A percentile compares a stretch with the other conserved stretches of the same genome.
phyloP scores from a whole-genome alignment of 257 asterid genomes.

The Coffea eugenioides region DNA sequence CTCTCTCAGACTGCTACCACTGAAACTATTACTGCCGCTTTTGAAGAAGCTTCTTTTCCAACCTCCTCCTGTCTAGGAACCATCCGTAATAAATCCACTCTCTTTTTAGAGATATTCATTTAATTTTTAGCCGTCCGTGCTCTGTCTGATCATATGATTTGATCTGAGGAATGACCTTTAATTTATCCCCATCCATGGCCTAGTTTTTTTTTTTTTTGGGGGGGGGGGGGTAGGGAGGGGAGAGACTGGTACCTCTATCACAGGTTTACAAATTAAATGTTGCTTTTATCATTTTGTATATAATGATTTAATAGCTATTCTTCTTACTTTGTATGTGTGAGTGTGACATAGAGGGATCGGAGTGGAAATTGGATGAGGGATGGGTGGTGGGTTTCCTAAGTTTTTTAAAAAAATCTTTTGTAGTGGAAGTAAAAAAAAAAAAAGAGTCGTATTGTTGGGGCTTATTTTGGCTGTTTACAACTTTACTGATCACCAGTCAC shows the following conservation, averaged over 20 bases:
- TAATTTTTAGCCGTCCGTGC: not conserved
- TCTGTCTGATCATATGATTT: not conserved
- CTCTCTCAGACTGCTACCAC: not conserved
- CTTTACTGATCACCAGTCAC: not conserved
- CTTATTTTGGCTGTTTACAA: not conserved
- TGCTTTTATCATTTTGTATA: too few species aligned
- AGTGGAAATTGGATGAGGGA: not conserved
- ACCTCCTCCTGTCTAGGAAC: not conserved
- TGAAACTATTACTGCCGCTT: not conserved
- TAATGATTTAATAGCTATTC: too few species aligned
- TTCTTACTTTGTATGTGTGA: not conserved
- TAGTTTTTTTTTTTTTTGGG: not conserved
- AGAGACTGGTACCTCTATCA: not conserved
- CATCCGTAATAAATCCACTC: not conserved
- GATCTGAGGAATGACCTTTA: conserved; percentile 1
- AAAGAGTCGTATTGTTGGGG: not conserved
- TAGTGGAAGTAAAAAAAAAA: not conserved
- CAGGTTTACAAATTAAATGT: too few species aligned
- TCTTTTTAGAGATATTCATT: conserved; percentile 1
- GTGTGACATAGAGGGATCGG: not conserved
- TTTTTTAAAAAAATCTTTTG: not conserved
- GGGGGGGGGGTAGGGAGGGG: too few species aligned
- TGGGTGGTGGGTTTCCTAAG: not conserved
- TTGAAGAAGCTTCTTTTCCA: conserved; percentile 12
- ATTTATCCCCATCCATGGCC: conserved; percentile 3